Evolutionary conservation across 2,329 filamentous ascomycete species (phyloP).

Genomic region (Fusarium pseudocircinatum): DNA sequence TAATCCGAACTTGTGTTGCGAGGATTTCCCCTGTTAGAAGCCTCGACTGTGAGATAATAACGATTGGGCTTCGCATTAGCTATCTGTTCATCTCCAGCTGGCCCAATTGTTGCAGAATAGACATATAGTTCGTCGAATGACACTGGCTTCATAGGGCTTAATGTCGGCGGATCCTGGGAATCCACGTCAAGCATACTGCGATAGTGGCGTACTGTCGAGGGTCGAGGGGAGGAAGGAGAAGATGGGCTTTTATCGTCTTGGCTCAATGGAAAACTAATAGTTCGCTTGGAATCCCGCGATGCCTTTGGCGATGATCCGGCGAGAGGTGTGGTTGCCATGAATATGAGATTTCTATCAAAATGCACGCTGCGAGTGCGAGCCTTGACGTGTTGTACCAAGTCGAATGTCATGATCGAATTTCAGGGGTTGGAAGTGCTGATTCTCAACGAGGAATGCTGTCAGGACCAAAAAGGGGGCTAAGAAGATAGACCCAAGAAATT

Average conservation of each 20-base stretch:
- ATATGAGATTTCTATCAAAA: conserved; percentile 50
- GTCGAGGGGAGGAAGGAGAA: conserved; percentile 8
- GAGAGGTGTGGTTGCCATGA: conserved; percentile 25
- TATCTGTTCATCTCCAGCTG: not conserved
- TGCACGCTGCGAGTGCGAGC: conserved; percentile 61
- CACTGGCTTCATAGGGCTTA: conserved; percentile 55
- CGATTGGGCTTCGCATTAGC: not conserved
- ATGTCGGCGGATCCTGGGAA: conserved; percentile 54
- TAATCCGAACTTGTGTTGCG: conserved; percentile 15
- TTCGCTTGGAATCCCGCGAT: conserved; percentile 45
- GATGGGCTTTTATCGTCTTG: conserved; percentile 18
- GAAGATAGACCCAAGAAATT: conserved; percentile 55
- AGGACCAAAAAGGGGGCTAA: conserved; percentile 49
- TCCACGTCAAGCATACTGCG: conserved; percentile 65
- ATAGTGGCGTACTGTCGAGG: conserved; percentile 49
- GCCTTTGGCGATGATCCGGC: conserved; percentile 19
- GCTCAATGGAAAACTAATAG: conserved; percentile 45
- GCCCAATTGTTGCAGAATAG: conserved; percentile 33
- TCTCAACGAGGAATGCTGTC: conserved; percentile 39
- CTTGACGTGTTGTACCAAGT: conserved; percentile 56
- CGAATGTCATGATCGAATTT: conserved; percentile 51
- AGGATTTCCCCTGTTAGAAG: not conserved
- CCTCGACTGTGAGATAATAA: not conserved
- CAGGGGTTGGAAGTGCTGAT: conserved; percentile 42
- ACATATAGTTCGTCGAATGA: conserved; percentile 59